Evolutionary conservation across 345 rosid species (phyloP).

Genomic region (Syzygium aqueum): DNA sequence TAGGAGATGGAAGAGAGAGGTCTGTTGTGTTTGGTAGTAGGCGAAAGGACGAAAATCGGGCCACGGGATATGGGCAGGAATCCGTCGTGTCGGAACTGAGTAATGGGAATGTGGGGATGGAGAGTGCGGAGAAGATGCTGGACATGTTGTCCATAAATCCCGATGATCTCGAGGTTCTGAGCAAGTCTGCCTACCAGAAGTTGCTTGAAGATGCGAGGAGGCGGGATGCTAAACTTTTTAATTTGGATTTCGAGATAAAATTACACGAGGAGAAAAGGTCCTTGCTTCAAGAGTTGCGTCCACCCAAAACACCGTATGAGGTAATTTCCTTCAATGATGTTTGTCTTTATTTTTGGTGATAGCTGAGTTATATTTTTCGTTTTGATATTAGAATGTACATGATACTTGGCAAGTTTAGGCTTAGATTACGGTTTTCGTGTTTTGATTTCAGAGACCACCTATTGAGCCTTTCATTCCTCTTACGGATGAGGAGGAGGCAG

Average conservation of each 20-base stretch:
- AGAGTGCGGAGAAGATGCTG: conserved; percentile 32
- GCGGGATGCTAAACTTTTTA: conserved; percentile 34
- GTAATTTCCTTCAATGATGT: conserved; percentile 23
- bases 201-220: conserved; percentile 45
- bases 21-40: conserved; percentile 4
- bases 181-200: conserved; percentile 44
- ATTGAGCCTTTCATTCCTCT: conserved; percentile 63
- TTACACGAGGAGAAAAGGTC: conserved; percentile 35
- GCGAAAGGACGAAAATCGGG: conserved; percentile 18
- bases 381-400: neutral
- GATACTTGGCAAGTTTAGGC: neutral
- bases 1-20: conserved; percentile 25
- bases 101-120: conserved; percentile 24
- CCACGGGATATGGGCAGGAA: conserved; percentile 6
- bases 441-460: conserved; percentile 43
- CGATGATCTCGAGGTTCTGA: conserved; percentile 23
- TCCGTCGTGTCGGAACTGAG: conserved; percentile 33
- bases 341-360: neutral
- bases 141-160: conserved; percentile 29
- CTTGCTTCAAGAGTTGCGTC: conserved; percentile 26
- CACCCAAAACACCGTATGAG: conserved; percentile 33
- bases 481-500: conserved; percentile 57
- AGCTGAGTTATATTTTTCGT: neutral
- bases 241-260: conserved; percentile 48
- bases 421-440: neutral